Evolutionary conservation across 805 yeast genomes (phyloP).

Genomic region (Starmerella vaccinii): DNA sequence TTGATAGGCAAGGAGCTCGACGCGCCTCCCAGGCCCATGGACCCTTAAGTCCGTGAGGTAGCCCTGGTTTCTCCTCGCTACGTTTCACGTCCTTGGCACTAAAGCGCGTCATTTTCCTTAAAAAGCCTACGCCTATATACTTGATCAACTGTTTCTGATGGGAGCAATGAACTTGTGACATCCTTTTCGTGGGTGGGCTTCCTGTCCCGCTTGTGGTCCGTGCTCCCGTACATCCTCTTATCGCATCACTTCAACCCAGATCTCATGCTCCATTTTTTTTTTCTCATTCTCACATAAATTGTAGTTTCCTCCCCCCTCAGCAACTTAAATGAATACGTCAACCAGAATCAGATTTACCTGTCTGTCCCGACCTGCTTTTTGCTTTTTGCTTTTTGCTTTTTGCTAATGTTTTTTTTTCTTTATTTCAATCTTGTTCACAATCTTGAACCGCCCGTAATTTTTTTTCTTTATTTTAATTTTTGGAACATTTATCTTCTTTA

Average conservation of each 20-base stretch:
- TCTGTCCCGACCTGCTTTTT: background rate
- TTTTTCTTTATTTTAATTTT: too few relatives aligned
- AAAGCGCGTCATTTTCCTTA: background rate
- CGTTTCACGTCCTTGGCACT: background rate
- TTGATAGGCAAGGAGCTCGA: background rate
- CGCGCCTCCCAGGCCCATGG: background rate
- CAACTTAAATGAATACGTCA: background rate
- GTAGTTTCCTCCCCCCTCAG: background rate
- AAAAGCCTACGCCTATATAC: constrained; percentile 3
- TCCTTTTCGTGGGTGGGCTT: too few relatives aligned
- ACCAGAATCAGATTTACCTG: background rate
- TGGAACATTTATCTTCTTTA: background rate
- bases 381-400: background rate
- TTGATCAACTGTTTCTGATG: background rate
- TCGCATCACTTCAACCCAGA: background rate
- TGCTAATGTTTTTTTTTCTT: background rate
- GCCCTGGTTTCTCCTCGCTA: background rate
- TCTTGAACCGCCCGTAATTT: background rate
- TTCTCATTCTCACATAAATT: background rate
- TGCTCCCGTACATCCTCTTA: background rate
- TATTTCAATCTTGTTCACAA: too few relatives aligned
- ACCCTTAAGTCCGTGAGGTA: too few relatives aligned
- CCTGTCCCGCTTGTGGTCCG: background rate
- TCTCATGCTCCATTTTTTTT: background rate
- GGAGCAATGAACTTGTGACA: too few relatives aligned